Evolutionary conservation across 129 eudicot species (phyloP).

Genomic region (Tagetes erecta): DNA sequence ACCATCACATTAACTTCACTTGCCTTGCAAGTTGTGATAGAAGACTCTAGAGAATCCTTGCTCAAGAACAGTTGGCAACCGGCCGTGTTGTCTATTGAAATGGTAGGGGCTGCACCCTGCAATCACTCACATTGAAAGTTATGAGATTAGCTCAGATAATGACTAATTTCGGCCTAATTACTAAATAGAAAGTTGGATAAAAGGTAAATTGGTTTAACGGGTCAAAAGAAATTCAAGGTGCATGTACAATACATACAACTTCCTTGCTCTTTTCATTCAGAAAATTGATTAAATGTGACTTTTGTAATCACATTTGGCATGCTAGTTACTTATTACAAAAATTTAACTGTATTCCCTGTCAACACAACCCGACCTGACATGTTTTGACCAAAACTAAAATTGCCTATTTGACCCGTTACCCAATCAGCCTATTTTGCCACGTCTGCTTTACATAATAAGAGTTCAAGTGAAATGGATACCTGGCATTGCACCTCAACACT

Average conservation of each 20-base stretch:
- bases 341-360: background rate
- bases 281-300: background rate
- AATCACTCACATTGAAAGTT: conserved; percentile 2
- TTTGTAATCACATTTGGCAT: background rate
- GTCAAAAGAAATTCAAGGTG: background rate
- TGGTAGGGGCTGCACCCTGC: conserved; percentile 91
- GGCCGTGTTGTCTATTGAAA: conserved; percentile 86
- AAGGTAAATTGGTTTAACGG: background rate
- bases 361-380: background rate
- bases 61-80: conserved; percentile 89
- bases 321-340: background rate
- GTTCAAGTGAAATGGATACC: conserved; percentile 43
- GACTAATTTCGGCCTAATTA: no score
- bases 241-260: background rate
- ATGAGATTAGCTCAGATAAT: background rate
- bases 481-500: conserved; percentile 95
- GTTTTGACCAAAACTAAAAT: background rate
- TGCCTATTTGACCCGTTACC: background rate
- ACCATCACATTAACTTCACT: conserved; percentile 91
- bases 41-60: conserved; percentile 72
- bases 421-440: background rate
- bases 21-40: conserved; percentile 92
- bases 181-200: background rate
- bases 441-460: background rate
- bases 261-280: background rate